These are phyloP conservation scores for Pyricularia sp. DNA, from an alignment of 2,329 filamentous ascomycete genomes.

Conservation along the genomic window DNA sequence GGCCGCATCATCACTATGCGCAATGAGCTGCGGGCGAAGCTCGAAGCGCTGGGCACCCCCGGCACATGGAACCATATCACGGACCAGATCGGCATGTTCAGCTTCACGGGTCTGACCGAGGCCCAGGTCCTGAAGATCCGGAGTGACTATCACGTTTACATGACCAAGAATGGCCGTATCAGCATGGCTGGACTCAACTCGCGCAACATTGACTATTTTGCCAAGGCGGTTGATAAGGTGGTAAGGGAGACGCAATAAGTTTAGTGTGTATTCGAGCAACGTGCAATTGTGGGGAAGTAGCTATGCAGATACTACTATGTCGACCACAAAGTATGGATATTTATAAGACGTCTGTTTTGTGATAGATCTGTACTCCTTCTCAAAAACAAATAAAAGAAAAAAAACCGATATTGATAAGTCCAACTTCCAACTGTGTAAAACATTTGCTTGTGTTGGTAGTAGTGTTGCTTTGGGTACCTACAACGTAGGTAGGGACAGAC, in stretches of 20 bases:
- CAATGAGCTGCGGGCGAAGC: conserved; percentile 62
- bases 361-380: background rate
- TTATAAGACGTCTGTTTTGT: background rate
- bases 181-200: conserved; percentile 98
- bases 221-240: conserved; percentile 77
- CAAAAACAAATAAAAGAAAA: background rate
- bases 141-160: conserved; percentile 68
- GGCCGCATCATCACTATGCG: conserved; percentile 94
- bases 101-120: conserved; percentile 74
- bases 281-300: background rate
- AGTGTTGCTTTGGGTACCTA: no score
- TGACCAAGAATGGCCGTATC: conserved; percentile 97
- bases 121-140: conserved; percentile 63
- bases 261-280: background rate
- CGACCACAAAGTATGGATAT: background rate
- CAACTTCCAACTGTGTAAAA: background rate
- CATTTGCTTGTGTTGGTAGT: background rate
- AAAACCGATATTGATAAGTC: no score
- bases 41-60: conserved; percentile 78
- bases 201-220: conserved; percentile 86
- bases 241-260: conserved; percentile 42
- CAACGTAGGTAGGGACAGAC: no score
- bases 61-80: conserved; percentile 96
- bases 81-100: conserved; percentile 99
- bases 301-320: background rate